These are phyloP conservation scores for Kappamyces sp. DNA, from an alignment of 192 early-diverging fungal species.

Conservation along the genomic window DNA sequence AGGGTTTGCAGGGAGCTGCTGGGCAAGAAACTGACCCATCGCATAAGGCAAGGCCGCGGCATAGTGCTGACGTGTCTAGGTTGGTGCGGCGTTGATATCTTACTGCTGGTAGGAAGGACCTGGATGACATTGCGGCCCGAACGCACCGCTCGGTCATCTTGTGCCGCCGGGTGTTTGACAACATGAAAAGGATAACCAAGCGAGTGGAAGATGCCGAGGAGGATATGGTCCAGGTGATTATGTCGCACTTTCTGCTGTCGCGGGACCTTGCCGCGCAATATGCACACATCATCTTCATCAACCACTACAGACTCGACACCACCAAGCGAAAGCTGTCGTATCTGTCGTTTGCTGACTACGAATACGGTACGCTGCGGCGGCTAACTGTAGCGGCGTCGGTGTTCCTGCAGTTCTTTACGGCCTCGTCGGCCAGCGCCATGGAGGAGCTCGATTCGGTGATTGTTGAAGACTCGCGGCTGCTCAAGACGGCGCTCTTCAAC, in stretches of 20 bases:
- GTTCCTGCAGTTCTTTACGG: slow-evolving; percentile 34
- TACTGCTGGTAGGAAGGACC: slow-evolving; percentile 27
- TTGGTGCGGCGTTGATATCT: neutral
- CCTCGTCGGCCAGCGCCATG: slow-evolving; percentile 18
- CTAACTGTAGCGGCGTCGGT: slow-evolving; percentile 26
- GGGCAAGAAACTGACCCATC: slow-evolving; percentile 49
- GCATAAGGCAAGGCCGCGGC: slow-evolving; percentile 4
- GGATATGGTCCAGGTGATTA: slow-evolving; percentile 40
- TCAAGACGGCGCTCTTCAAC: slow-evolving; percentile 38
- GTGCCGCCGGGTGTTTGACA: slow-evolving; percentile 57
- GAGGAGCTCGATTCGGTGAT: slow-evolving; percentile 39
- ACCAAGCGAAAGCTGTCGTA: slow-evolving; percentile 45
- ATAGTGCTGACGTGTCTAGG: neutral
- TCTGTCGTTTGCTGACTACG: slow-evolving; percentile 40
- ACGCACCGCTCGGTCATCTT: slow-evolving; percentile 32
- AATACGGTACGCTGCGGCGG: slow-evolving; percentile 30
- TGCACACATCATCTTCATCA: slow-evolving; percentile 48
- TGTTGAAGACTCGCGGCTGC: slow-evolving; percentile 39
- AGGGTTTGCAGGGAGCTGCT: slow-evolving; percentile 39
- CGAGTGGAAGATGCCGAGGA: slow-evolving; percentile 51
- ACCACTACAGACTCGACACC: slow-evolving; percentile 44
- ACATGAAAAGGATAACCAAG: slow-evolving; percentile 58
- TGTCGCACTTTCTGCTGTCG: slow-evolving; percentile 42
- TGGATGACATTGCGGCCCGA: slow-evolving; percentile 36
- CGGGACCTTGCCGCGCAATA: slow-evolving; percentile 43